Conservation (phyloP, 305 asterid genomes). For the Plantago coronopus region DNA sequence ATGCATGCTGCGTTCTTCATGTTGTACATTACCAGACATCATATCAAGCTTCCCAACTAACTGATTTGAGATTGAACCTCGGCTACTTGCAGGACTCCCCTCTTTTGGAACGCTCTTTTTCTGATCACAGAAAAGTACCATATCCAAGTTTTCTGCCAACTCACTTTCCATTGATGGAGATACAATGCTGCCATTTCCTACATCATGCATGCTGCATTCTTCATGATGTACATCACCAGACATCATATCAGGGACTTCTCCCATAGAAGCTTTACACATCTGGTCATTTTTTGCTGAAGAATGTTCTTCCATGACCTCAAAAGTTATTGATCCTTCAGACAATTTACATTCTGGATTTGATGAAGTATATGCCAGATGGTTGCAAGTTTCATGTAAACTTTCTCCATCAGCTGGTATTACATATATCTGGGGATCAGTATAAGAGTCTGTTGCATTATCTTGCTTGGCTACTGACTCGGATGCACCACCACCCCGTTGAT, state of each 20-base stretch:
- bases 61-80: conserved; percentile 27
- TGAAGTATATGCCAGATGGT: conserved; percentile 22
- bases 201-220: conserved; percentile 35
- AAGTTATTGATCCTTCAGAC: conserved; percentile 43
- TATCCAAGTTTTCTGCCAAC: conserved; percentile 25
- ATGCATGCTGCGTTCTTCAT: conserved; percentile 34
- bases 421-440: conserved; percentile 20
- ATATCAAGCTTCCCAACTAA: conserved; percentile 40
- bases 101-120: conserved; percentile 19
- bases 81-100: conserved; percentile 33
- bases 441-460: conserved; percentile 18
- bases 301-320: conserved; percentile 37
- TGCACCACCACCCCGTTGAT: conserved; percentile 29
- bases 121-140: conserved; percentile 21
- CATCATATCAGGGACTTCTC: conserved; percentile 38
- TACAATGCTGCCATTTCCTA: conserved; percentile 19
- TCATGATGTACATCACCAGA: conserved; percentile 27
- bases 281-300: conserved; percentile 28
- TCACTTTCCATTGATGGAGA: conserved; percentile 24
- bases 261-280: conserved; percentile 30
- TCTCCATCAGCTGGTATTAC: conserved; percentile 19
- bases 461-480: conserved; percentile 27
- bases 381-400: conserved; percentile 15
- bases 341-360: conserved; percentile 30
- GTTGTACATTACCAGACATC: too few relatives aligned